Evolutionary conservation across 2,329 filamentous ascomycete genomes (phyloP).

Genomic region (Rhexocercosporidium sp.): DNA sequence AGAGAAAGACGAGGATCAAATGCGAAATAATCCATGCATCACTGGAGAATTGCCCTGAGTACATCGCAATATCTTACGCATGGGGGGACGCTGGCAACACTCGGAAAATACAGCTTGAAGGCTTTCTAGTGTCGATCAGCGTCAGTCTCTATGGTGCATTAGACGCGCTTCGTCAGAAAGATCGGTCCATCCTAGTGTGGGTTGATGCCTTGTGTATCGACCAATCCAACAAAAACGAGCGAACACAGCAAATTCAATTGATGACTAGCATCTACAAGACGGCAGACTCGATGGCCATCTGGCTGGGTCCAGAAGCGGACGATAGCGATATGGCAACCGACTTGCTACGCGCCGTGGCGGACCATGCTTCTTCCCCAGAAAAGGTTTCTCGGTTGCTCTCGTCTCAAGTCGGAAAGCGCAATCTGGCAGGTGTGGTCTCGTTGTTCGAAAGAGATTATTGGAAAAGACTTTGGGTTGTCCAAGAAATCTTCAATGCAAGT

Average conservation of each 20-base stretch:
- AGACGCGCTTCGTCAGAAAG: too few species aligned
- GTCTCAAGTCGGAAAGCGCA: background rate
- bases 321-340: background rate
- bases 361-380: background rate
- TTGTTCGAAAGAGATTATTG: background rate
- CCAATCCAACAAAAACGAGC: background rate
- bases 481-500: background rate
- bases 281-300: background rate
- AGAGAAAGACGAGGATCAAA: too few species aligned
- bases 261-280: background rate
- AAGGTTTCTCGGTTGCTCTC: background rate
- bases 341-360: background rate
- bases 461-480: background rate
- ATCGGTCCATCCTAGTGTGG: too few species aligned
- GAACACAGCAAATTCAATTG: background rate
- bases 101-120: too few species aligned
- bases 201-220: background rate
- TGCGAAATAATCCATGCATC: too few species aligned
- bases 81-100: too few species aligned
- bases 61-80: too few species aligned
- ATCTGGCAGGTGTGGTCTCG: background rate
- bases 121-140: too few species aligned
- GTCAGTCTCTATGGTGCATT: too few species aligned
- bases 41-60: too few species aligned
- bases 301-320: background rate